These are phyloP conservation scores for Dothideomycetidae sp. DNA, from an alignment of 2,329 filamentous ascomycete species.

Conservation along the genomic window DNA sequence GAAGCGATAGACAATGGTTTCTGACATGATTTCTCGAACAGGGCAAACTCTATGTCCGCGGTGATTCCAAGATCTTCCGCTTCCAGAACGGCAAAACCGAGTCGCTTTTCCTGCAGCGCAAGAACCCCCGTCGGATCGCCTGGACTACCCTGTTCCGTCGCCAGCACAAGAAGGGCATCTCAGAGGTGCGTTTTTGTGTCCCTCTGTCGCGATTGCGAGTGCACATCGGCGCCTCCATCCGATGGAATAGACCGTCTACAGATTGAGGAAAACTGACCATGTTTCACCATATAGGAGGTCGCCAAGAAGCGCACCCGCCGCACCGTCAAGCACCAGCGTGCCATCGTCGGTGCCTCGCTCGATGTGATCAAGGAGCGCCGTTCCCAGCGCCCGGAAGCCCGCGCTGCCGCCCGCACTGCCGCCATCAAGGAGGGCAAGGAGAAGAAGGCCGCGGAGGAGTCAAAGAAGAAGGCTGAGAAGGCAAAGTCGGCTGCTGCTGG, in stretches of 20 bases:
- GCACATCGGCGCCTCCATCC: too few relatives aligned
- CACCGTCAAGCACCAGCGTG: slow-evolving; percentile 96
- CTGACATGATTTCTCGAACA: slow-evolving; percentile 29
- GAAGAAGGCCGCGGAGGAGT: slow-evolving; percentile 80
- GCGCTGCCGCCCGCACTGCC: slow-evolving; percentile 71
- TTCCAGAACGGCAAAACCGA: slow-evolving; percentile 99
- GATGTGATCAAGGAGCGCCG: slow-evolving; percentile 99
- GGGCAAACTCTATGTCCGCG: slow-evolving; percentile 99
- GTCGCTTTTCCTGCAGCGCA: slow-evolving; percentile 99
- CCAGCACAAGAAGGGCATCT: slow-evolving; percentile 99
- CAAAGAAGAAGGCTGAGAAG: slow-evolving; percentile 98
- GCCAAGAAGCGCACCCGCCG: slow-evolving; percentile 99
- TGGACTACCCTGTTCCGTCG: slow-evolving; percentile 98
- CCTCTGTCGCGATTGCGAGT: neutral
- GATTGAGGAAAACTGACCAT: slow-evolving; percentile 10
- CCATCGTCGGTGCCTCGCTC: slow-evolving; percentile 96
- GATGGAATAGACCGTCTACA: too few relatives aligned
- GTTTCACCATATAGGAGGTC: slow-evolving; percentile 61
- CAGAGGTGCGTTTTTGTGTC: slow-evolving; percentile 67
- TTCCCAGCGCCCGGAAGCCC: slow-evolving; percentile 84
- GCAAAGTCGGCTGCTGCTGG: slow-evolving; percentile 70
- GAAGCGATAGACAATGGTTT: slow-evolving; percentile 6
- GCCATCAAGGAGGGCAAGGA: slow-evolving; percentile 98
- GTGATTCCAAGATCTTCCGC: slow-evolving; percentile 99
- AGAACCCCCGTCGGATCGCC: slow-evolving; percentile 98